Base-by-base conservation (phyloP, 1,139 yeast species). In the Nakaseomyces delphensis region DNA sequence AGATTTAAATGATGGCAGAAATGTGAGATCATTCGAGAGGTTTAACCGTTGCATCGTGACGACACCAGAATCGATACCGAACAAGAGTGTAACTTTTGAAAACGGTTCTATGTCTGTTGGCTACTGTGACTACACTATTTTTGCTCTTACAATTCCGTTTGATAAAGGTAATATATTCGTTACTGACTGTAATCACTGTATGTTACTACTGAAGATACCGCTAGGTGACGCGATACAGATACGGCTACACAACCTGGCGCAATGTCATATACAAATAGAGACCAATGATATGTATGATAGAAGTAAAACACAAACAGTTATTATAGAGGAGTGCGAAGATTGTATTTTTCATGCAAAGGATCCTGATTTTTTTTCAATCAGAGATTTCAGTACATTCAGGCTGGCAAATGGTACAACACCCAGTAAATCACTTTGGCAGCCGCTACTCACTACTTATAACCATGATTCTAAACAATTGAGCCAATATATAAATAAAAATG, bases 91-190 rank as follows among this genome's bases (percentile, higher is more conserved):
- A 4, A 14, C 19, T 6, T 5, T 11, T 7, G 13, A 18, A 31
- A 31, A 31, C 13, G 35, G 35, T 16, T 31, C 35, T 4, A n/a
- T 31, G 10, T 31, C 35, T 19, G 11, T 31, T 31, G 35, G 35
- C 10, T 31, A 16, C 24, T 31, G 35, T 19, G 35, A 31, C 11
- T 13, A 31, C n/a, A 31, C 23, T 31, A 23, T 31, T 6, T 31
- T 31, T 31, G 23, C 13, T 11, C 3, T 31, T 18, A 6, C 23
- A 4, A 23, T 15, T 3, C 39, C 29, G 11, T 55, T 53, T 30
- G 20, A 35, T 13, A 33, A 38, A 14, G 60, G 61, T 3, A 55
- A 55, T 36, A 36, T 56, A 3, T 47, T 48, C 15, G 40, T 56
- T 2, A 49, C 50, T 3, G 42, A 50, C 16, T 47, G 51, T 24